A percentile compares a stretch with the other conserved stretches of the same genome.
Conservation (phyloP, 1,139 yeast genomes). For the Yamadazyma oceani region DNA sequence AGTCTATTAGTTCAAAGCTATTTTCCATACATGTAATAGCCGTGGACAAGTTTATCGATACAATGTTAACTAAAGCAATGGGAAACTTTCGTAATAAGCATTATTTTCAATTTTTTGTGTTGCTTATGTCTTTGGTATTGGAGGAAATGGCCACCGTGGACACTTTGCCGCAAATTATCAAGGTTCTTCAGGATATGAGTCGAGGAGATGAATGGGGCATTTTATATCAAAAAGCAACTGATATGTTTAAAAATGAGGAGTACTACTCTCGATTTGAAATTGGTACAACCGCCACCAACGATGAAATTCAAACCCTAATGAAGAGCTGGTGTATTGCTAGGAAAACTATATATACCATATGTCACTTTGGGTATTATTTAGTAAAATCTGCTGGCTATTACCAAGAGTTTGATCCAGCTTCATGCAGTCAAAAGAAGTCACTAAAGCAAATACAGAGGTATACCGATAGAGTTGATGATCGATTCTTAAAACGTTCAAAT, state of each 20-base stretch:
- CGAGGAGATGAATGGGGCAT: neutral
- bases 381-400: neutral
- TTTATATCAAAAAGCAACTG: neutral
- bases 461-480: too few relatives aligned
- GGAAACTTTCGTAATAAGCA: neutral
- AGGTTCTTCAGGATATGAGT: neutral
- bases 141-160: neutral
- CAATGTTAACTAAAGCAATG: neutral
- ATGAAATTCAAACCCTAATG: neutral
- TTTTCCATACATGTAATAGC: neutral
- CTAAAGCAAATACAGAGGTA: too few relatives aligned
- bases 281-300: too few relatives aligned
- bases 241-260: neutral
- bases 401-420: neutral
- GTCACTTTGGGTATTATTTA: neutral
- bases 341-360: neutral
- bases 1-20: conserved; percentile 2
- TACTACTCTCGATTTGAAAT: too few relatives aligned
- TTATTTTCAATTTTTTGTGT: conserved; percentile 5
- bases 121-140: neutral
- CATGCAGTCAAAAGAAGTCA: neutral
- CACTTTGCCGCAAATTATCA: neutral
- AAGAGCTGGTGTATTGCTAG: neutral
- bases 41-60: neutral
- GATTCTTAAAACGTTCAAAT: too few relatives aligned